phyloP scores from a whole-genome alignment of 164 flowering plant species.

The Warburgia ugandensis region DNA sequence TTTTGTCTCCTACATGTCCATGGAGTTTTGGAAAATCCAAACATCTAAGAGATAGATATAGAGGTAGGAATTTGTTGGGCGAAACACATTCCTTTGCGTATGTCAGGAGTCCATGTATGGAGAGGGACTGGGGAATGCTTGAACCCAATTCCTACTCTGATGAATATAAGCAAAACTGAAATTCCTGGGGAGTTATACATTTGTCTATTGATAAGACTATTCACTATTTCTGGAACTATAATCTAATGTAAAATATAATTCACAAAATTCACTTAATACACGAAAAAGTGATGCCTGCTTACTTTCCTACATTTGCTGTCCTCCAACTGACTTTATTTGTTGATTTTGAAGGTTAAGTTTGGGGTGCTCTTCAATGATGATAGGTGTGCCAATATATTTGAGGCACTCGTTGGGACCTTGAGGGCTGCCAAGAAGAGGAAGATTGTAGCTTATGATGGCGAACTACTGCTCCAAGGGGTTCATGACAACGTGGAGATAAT shows the following conservation, averaged over 20 bases:
- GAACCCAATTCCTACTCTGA: background rate
- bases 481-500: constrained; percentile 87
- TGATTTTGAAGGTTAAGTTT: constrained; percentile 84
- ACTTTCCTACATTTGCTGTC: too few species aligned
- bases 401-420: constrained; percentile 93
- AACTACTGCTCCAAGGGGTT: constrained; percentile 85
- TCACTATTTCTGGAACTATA: background rate
- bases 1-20: too few species aligned
- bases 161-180: background rate
- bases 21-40: too few species aligned
- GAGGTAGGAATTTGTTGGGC: background rate
- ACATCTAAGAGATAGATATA: background rate
- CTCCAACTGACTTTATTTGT: too few species aligned
- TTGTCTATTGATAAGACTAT: background rate
- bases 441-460: constrained; percentile 68
- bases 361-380: constrained; percentile 89
- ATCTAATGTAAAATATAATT: too few species aligned
- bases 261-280: too few species aligned
- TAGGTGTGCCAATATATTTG: constrained; percentile 89
- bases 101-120: background rate
- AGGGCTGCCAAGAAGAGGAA: constrained; percentile 96
- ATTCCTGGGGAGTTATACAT: background rate
- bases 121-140: background rate
- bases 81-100: background rate
- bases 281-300: too few species aligned